phyloP scores from a whole-genome alignment of 2,329 filamentous ascomycete genomes.

The Tolypocladium ophioglossoides region DNA sequence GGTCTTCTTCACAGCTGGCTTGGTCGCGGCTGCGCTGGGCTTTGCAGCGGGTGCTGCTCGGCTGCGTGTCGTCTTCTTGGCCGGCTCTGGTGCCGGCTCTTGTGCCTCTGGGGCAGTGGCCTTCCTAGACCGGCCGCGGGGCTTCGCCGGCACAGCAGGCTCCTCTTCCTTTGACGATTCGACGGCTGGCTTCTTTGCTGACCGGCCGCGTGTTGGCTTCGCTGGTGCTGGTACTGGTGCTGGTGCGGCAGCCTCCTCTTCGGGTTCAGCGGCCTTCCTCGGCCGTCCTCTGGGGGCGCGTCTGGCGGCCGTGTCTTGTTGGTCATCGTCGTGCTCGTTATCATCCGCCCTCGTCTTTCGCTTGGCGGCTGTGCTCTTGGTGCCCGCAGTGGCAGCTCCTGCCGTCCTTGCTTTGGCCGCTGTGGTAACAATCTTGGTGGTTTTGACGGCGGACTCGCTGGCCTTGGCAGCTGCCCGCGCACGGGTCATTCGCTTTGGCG shows the following conservation, averaged over 20 bases:
- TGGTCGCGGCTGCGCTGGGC: slow-evolving; percentile 21
- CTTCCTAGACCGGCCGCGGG: slow-evolving; percentile 35
- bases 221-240: slow-evolving; percentile 8
- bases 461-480: slow-evolving; percentile 33
- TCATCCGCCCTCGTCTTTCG: slow-evolving; percentile 47
- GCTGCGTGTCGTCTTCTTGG: slow-evolving; percentile 20
- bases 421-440: slow-evolving; percentile 36
- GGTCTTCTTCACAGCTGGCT: slow-evolving; percentile 43
- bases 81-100: slow-evolving; percentile 13
- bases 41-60: slow-evolving; percentile 18
- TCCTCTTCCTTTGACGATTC: slow-evolving; percentile 12
- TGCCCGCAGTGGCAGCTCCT: slow-evolving; percentile 17
- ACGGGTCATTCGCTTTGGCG: slow-evolving; percentile 50
- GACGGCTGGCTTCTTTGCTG: slow-evolving; percentile 14
- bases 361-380: slow-evolving; percentile 24
- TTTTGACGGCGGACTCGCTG: slow-evolving; percentile 24
- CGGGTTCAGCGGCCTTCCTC: slow-evolving; percentile 27
- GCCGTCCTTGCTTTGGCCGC: slow-evolving; percentile 35
- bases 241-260: slow-evolving; percentile 5
- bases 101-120: slow-evolving; percentile 9
- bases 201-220: slow-evolving; percentile 19
- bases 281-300: slow-evolving; percentile 30
- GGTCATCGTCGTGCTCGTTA: slow-evolving; percentile 30
- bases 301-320: slow-evolving; percentile 18
- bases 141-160: slow-evolving; percentile 19